Conservation (phyloP, 495 filamentous ascomycete species). For the Neurospora sp. region DNA sequence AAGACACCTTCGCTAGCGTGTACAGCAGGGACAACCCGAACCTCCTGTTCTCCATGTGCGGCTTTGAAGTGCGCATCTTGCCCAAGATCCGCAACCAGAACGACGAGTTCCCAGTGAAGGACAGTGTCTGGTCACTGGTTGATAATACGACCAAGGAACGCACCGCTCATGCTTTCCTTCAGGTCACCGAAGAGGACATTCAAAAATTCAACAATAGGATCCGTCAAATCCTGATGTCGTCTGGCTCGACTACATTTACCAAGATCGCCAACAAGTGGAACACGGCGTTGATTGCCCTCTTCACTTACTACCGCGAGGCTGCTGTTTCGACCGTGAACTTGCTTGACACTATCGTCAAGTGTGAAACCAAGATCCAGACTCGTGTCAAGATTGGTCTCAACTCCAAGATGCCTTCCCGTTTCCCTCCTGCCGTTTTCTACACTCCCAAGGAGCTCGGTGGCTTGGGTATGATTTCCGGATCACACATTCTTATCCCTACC, state of each 20-base stretch:
- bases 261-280: constrained; percentile 99
- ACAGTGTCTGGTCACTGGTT: constrained; percentile 95
- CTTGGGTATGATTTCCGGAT: constrained; percentile 97
- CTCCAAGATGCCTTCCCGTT: constrained; percentile 99
- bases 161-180: constrained; percentile 94
- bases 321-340: constrained; percentile 95
- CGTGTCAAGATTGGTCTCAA: constrained; percentile 98
- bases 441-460: constrained; percentile 98
- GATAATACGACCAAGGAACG: constrained; percentile 95
- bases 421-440: constrained; percentile 98
- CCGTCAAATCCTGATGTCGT: constrained; percentile 97
- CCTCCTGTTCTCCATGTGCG: constrained; percentile 93
- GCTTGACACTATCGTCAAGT: constrained; percentile 97
- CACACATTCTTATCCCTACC: constrained; percentile 94
- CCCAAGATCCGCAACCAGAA: constrained; percentile 93
- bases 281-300: constrained; percentile 93
- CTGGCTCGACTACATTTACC: constrained; percentile 96
- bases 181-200: constrained; percentile 97
- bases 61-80: constrained; percentile 94
- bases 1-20: constrained; percentile 97
- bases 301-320: constrained; percentile 98
- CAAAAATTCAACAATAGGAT: constrained; percentile 99
- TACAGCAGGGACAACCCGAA: constrained; percentile 99
- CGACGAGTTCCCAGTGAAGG: constrained; percentile 94
- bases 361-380: constrained; percentile 99